Evolutionary conservation across 495 filamentous ascomycete genomes (phyloP), one percentile per base, ranked within the genome.

Genomic region (Podospora australis): DNA sequence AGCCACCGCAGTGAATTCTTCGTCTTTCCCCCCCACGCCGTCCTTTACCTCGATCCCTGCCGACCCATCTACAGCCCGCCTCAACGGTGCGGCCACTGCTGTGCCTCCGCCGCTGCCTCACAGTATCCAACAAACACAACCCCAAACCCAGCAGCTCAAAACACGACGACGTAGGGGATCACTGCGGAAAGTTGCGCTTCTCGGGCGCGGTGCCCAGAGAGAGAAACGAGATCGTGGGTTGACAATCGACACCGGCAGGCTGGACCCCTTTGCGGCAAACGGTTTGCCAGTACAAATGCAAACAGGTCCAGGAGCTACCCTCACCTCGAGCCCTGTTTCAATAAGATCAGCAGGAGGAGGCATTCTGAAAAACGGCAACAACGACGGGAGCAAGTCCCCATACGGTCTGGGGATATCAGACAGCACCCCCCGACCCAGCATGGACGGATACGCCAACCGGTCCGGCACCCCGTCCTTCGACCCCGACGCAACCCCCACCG

Each of bases 131-230:
- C 80, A 48, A 75, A 80, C 72, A 70, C 75, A 19, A 67, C 22
- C 17, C 1, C 46, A 48, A 21, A 5, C 24, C 11, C 78, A 84
- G 51, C 81, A 86, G 49, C 77, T 79, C 39, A 85, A 84, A 58
- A 84, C 82, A 7, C 77, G 89, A 20, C 80, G 82, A 48, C 82
- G 90, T 35, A 82, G 84, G 52, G 85, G 87, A 5, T 90, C 87
- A 4, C 66, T 91, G 46, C 73, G 87, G 34, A 92, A 91, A 55
- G 86, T 87, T 2, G 88, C 87, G 20, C 67, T 91, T 7, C 71
- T 91, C 6, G 86, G 86, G 4, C 79, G 84, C 38, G 78, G 84
- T 32, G 78, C 73, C 4, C 72, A 80, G 51, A 69, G 79, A 44
- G 81, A 80, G 60, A 80, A 69, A 49, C 66, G 65, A 40, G 74